A percentile compares a stretch with the other conserved stretches of the same genome.
Conservation (phyloP, 139 green algal genomes). For the Auxenochlorella pyrenoidosa region DNA sequence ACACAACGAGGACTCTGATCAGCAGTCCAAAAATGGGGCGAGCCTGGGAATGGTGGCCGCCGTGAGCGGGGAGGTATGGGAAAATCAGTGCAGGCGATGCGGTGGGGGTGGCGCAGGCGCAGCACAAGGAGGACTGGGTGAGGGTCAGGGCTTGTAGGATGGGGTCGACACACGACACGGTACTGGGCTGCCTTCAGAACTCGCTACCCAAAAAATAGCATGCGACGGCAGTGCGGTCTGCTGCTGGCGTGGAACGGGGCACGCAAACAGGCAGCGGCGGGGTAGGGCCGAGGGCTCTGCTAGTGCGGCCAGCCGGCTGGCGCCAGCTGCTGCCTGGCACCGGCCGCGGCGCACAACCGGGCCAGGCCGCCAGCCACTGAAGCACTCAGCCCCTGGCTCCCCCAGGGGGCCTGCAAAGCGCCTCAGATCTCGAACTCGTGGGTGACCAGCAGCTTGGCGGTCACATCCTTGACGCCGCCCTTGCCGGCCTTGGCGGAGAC, state of each 20-base stretch:
- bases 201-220: slow-evolving; percentile 6
- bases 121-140: neutral
- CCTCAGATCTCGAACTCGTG: slow-evolving; percentile 40
- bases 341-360: no score
- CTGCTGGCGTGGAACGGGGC: neutral
- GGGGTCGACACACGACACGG: neutral
- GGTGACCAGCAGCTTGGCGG: slow-evolving; percentile 6
- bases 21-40: neutral
- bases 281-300: neutral
- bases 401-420: neutral
- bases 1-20: neutral
- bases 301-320: neutral
- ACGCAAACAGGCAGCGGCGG: neutral
- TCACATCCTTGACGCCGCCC: neutral
- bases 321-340: neutral
- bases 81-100: slow-evolving; percentile 2
- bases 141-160: neutral
- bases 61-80: neutral
- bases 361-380: no score
- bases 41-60: neutral
- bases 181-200: neutral
- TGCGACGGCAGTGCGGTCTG: neutral
- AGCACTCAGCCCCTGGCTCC: no score
- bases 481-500: neutral
- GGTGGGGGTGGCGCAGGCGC: neutral